Evolutionary conservation across 2,329 filamentous ascomycete genomes (phyloP).

Genomic region (Sphaceloma murrayae): DNA sequence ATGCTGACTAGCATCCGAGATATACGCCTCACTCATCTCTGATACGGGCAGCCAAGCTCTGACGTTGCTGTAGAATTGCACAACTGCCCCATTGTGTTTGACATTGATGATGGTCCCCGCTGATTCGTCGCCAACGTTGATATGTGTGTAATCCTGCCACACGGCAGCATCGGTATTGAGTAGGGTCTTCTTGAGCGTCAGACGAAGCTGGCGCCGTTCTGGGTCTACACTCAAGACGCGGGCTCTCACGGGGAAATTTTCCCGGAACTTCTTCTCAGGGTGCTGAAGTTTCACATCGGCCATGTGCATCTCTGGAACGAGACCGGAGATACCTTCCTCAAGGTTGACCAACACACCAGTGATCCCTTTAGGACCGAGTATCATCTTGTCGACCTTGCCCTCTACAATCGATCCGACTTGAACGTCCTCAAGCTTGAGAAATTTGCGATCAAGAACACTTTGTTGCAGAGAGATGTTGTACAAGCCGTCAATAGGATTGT

Average conservation of each 20-base stretch:
- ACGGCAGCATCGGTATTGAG: slow-evolving; percentile 79
- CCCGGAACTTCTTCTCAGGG: slow-evolving; percentile 91
- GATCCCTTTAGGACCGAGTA: slow-evolving; percentile 68
- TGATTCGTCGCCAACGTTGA: slow-evolving; percentile 64
- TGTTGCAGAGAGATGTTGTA: slow-evolving; percentile 80
- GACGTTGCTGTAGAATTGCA: slow-evolving; percentile 82
- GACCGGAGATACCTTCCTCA: slow-evolving; percentile 77
- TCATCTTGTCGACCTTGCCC: slow-evolving; percentile 73
- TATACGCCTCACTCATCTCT: slow-evolving; percentile 97
- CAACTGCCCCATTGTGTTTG: slow-evolving; percentile 66
- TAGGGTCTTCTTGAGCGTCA: slow-evolving; percentile 90
- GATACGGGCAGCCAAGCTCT: slow-evolving; percentile 82
- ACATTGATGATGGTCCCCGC: slow-evolving; percentile 83
- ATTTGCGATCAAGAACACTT: slow-evolving; percentile 73
- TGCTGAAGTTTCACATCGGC: slow-evolving; percentile 81
- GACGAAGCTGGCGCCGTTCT: slow-evolving; percentile 65
- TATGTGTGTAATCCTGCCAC: slow-evolving; percentile 66
- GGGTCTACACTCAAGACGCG: slow-evolving; percentile 73
- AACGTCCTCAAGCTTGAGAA: slow-evolving; percentile 85
- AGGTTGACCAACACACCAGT: slow-evolving; percentile 73
- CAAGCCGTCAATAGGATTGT: slow-evolving; percentile 76
- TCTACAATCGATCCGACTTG: slow-evolving; percentile 70
- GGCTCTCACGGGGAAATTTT: slow-evolving; percentile 74
- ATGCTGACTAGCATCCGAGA: slow-evolving; percentile 78
- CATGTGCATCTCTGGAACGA: slow-evolving; percentile 80